Base-by-base conservation (phyloP, 306 rosid genomes). In the Quercus glauca region DNA sequence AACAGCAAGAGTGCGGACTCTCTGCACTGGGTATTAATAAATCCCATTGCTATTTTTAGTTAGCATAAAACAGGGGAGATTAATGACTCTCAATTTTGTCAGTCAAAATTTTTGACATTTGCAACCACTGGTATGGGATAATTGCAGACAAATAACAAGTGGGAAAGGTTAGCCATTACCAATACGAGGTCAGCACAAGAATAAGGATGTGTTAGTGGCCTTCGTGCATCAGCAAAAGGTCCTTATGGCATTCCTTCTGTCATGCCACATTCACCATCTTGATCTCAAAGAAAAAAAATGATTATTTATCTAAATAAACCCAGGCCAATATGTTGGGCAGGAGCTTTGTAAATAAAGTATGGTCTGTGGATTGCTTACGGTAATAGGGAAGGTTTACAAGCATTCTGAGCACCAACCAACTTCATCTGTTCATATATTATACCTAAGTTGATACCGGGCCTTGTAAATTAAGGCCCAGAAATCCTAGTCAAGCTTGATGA, bases 41-140 rank as follows among this genome's bases (percentile, higher is more conserved):
- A 77, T 26, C 79, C 65, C 71, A 41, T 28, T 73, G 41, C 56
- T 33, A 49, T 33, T 65, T 18, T 65, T 61, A 65, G 31, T 33
- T 19, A 31, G 8, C 23, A 65, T 65, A 60, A 25, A 60, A 25
- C 68, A 60, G 6, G 4, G 19, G 23, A 31, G 25, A 4, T 31
- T 17, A 65, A 65, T 15, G 18, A 29, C 14, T 33, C 25, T 31
- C 2, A 18, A 8, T 17, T 65, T 33, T 65, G 15, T 65, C 19
- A 14, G 19, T 65, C 45, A 18, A 31, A 31, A 26, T 31, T 65
- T 60, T 28, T 7, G 14, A 65, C 51, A 65, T 31, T 65, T 3
- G 3, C 41, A 18, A 65, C 5, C 23, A 13, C 41, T 29, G 43
- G 6, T 10, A 17, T 26, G 70, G 70, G n/a, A 25, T 3, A 60